These are phyloP conservation scores for Aspergillus ellipticus DNA, from an alignment of 495 filamentous ascomycete genomes.

Conservation along the genomic window DNA sequence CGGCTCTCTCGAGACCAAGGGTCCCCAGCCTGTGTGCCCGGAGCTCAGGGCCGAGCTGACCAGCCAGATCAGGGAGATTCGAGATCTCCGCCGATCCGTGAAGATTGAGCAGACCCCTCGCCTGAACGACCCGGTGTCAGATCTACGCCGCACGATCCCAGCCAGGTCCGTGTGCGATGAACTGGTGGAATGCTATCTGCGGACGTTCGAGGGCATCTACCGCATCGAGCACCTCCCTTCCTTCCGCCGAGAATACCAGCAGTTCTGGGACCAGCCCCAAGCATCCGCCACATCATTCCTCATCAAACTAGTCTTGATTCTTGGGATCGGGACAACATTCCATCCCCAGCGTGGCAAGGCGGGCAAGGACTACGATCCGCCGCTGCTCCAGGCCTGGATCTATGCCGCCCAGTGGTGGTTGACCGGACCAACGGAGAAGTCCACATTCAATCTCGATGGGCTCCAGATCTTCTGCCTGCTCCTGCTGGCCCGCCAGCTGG, in stretches of 20 bases:
- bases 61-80: conserved; percentile 18
- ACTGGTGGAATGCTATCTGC: conserved; percentile 44
- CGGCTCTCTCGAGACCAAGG: conserved; percentile 8
- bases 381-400: conserved; percentile 35
- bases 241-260: conserved; percentile 44
- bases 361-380: background rate
- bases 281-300: conserved; percentile 10
- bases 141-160: conserved; percentile 19
- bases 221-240: conserved; percentile 47
- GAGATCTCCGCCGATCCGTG: conserved; percentile 14
- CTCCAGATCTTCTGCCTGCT: conserved; percentile 51
- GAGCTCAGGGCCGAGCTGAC: conserved; percentile 15
- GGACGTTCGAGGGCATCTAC: conserved; percentile 42
- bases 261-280: conserved; percentile 33
- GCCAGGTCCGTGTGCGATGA: conserved; percentile 27
- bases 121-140: conserved; percentile 16
- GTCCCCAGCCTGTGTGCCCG: conserved; percentile 9
- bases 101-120: conserved; percentile 15
- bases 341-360: background rate
- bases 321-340: conserved; percentile 31
- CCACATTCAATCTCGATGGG: conserved; percentile 35
- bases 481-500: conserved; percentile 45
- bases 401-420: conserved; percentile 54
- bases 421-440: conserved; percentile 44
- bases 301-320: conserved; percentile 22